Conservation (phyloP, 2,329 filamentous ascomycete species). For the Stachybotrys chlorohalonatus region DNA sequence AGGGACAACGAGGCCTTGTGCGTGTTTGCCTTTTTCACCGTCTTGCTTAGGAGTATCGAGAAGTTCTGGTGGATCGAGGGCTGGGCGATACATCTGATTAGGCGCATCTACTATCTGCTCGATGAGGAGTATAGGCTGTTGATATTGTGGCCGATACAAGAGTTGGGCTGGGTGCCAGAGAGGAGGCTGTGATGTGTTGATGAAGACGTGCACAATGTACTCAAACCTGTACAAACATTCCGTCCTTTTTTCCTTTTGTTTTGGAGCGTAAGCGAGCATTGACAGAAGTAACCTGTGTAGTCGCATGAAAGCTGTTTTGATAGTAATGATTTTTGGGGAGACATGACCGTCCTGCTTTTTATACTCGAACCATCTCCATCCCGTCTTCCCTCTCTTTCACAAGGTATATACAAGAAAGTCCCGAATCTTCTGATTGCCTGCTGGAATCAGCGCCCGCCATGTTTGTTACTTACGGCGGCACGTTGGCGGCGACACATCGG, state of each 20-base stretch:
- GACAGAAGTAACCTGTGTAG: too few relatives aligned
- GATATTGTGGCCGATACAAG: conserved; percentile 6
- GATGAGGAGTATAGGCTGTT: conserved; percentile 5
- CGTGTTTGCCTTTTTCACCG: conserved; percentile 5
- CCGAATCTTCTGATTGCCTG: too few relatives aligned
- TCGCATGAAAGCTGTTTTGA: too few relatives aligned
- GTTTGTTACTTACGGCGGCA: too few relatives aligned
- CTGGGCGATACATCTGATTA: conserved; percentile 5
- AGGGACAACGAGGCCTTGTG: conserved; percentile 3
- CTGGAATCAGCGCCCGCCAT: too few relatives aligned
- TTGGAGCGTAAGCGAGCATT: neutral
- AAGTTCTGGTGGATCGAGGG: conserved; percentile 6
- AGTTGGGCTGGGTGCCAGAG: conserved; percentile 4
- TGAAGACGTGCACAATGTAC: neutral
- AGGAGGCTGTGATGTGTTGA: neutral
- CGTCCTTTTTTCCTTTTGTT: neutral
- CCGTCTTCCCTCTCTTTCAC: too few relatives aligned
- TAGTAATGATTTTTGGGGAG: too few relatives aligned
- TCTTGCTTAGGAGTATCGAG: conserved; percentile 3
- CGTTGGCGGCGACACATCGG: neutral
- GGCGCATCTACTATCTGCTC: conserved; percentile 3
- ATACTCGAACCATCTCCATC: too few relatives aligned
- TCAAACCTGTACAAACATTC: neutral
- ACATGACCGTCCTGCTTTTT: too few relatives aligned
- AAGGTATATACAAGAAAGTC: too few relatives aligned